phyloP scores from a whole-genome alignment of 2,329 filamentous ascomycete species.

The Waltergamsia citrina region DNA sequence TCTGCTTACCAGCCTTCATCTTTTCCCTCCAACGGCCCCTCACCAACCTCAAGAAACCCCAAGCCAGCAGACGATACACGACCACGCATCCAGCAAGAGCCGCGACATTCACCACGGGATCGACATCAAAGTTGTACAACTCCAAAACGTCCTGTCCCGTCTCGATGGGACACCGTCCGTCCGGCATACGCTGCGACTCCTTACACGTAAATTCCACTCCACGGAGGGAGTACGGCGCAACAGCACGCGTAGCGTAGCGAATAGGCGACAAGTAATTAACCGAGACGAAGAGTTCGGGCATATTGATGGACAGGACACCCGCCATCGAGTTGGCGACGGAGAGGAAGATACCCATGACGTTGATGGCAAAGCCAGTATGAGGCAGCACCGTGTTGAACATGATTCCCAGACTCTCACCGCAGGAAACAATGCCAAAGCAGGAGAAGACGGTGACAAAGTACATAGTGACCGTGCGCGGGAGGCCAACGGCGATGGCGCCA shows the following conservation, averaged over 20 bases:
- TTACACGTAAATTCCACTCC: conserved; percentile 56
- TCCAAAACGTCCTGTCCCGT: conserved; percentile 58
- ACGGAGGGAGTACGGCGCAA: conserved; percentile 56
- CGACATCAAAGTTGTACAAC: conserved; percentile 56
- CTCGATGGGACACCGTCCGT: conserved; percentile 54
- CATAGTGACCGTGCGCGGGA: conserved; percentile 52
- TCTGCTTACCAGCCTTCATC: conserved; percentile 9
- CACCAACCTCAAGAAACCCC: conserved; percentile 42
- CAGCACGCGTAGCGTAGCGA: conserved; percentile 57
- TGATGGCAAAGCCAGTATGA: conserved; percentile 69
- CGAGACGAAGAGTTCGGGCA: conserved; percentile 55
- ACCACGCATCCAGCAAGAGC: conserved; percentile 55
- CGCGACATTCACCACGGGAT: conserved; percentile 51
- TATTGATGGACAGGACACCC: conserved; percentile 60
- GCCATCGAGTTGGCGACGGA: conserved; percentile 63
- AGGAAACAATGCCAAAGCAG: conserved; percentile 64
- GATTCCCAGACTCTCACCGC: conserved; percentile 68
- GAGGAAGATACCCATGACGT: conserved; percentile 60
- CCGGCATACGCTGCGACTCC: conserved; percentile 44
- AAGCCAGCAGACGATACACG: conserved; percentile 56
- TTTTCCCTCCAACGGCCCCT: conserved; percentile 40
- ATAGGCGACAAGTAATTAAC: conserved; percentile 66
- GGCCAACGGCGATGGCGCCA: conserved; percentile 52
- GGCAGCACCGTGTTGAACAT: conserved; percentile 70
- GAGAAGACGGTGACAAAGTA: conserved; percentile 61